These are phyloP conservation scores for Karstenula rhodostoma DNA, from an alignment of 2,329 filamentous ascomycete species.

Conservation along the genomic window DNA sequence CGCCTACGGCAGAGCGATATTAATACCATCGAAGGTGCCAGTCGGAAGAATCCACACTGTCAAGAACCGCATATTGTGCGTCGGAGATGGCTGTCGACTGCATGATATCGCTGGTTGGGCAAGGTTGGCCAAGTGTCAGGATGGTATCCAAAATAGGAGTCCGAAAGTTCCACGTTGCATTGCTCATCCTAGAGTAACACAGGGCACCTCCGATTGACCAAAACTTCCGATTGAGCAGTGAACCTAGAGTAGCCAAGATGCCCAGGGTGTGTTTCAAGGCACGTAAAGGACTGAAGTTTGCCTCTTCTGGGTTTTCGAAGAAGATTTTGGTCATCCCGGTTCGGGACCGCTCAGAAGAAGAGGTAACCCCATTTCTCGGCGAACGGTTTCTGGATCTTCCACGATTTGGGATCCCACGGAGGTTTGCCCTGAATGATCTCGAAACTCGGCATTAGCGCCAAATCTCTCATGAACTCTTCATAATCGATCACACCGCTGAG, in stretches of 20 bases:
- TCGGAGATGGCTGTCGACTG: constrained; percentile 38
- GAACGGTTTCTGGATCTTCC: constrained; percentile 47
- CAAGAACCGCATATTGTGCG: constrained; percentile 40
- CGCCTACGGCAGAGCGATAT: constrained; percentile 44
- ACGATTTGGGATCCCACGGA: constrained; percentile 46
- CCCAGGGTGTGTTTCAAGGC: background rate
- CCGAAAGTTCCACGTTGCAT: background rate
- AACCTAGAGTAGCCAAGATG: background rate
- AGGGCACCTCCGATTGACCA: too few relatives aligned
- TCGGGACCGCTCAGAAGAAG: constrained; percentile 5
- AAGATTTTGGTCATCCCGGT: background rate
- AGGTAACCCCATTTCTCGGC: constrained; percentile 46
- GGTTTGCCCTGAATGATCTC: constrained; percentile 33
- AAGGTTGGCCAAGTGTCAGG: constrained; percentile 13
- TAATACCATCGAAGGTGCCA: constrained; percentile 47
- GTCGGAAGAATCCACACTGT: constrained; percentile 51
- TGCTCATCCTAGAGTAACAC: background rate
- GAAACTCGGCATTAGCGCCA: constrained; percentile 47
- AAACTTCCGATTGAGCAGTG: background rate
- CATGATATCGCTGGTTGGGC: constrained; percentile 28
- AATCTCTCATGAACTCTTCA: constrained; percentile 47
- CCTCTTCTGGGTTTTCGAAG: background rate
- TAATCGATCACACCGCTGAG: constrained; percentile 44
- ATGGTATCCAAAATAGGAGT: background rate
- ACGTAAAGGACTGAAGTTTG: background rate